phyloP scores from a whole-genome alignment of 345 rosid genomes.

The Iberis pinnata region DNA sequence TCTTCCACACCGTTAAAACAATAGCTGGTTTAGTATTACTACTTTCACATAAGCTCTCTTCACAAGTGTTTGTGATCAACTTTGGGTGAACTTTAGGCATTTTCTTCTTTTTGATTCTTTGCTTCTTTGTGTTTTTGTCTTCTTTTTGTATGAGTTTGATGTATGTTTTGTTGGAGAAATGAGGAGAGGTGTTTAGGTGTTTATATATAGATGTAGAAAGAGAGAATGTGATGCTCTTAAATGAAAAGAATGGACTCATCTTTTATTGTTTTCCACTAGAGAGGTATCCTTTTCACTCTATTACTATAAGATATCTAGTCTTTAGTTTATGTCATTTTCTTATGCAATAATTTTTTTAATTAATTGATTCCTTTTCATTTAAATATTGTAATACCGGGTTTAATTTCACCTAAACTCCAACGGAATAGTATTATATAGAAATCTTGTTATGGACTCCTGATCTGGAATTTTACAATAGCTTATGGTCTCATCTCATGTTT shows the following conservation, averaged over 20 bases:
- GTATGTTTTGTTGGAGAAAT: constrained; percentile 5
- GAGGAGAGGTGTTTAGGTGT: constrained; percentile 23
- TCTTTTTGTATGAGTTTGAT: background rate
- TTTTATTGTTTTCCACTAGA: constrained; percentile 31
- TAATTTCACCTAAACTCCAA: constrained; percentile 25
- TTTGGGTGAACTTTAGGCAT: constrained; percentile 82
- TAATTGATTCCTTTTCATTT: constrained; percentile 16
- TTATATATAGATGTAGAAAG: constrained; percentile 15
- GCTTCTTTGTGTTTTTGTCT: background rate
- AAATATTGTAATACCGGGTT: constrained; percentile 15
- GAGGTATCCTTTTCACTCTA: constrained; percentile 23
- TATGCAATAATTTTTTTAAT: background rate
- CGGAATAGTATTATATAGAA: constrained; percentile 8
- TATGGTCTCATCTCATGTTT: no score
- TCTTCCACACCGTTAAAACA: constrained; percentile 81
- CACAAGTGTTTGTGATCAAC: constrained; percentile 18
- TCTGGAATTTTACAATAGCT: no score
- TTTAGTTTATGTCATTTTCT: constrained; percentile 2
- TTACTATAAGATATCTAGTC: constrained; percentile 33
- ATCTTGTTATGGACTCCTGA: background rate
- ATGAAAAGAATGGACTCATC: constrained; percentile 29
- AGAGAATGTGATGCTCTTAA: constrained; percentile 27
- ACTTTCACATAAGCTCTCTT: constrained; percentile 6
- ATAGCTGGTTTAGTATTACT: constrained; percentile 19
- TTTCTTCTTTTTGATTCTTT: constrained; percentile 3